Conservation (phyloP, 306 rosid genomes). For the Cicer chorassanicum region DNA sequence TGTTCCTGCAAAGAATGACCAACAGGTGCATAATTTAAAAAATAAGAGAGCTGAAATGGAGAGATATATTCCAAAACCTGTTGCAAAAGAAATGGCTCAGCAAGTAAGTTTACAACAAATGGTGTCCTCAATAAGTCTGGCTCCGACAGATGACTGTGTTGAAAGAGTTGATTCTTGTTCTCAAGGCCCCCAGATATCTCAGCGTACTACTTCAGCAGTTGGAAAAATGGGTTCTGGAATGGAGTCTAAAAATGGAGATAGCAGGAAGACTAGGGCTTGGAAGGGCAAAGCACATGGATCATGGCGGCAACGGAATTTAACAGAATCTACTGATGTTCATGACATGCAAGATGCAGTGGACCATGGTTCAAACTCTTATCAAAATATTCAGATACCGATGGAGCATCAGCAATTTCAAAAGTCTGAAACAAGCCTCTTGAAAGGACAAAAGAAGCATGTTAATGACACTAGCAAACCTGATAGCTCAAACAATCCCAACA, state of each 20-base stretch:
- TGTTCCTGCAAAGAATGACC: constrained; percentile 60
- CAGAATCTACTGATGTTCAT: constrained; percentile 53
- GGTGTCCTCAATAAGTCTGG: constrained; percentile 55
- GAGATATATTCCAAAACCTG: constrained; percentile 96
- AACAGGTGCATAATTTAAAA: constrained; percentile 68
- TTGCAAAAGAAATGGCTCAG: constrained; percentile 93
- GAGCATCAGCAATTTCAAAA: constrained; percentile 51
- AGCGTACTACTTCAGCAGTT: constrained; percentile 47
- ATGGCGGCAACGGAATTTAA: constrained; percentile 69
- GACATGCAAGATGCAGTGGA: constrained; percentile 55
- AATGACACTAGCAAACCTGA: constrained; percentile 62
- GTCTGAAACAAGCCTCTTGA: constrained; percentile 49
- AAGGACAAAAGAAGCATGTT: constrained; percentile 54
- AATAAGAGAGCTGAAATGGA: constrained; percentile 95
- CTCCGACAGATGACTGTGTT: constrained; percentile 50
- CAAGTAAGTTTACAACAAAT: constrained; percentile 69
- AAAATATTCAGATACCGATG: constrained; percentile 47
- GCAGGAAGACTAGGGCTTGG: constrained; percentile 58
- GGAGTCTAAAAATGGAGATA: constrained; percentile 66
- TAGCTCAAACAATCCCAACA: constrained; percentile 54
- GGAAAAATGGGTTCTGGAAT: constrained; percentile 56
- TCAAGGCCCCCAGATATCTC: constrained; percentile 50
- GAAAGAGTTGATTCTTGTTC: constrained; percentile 56
- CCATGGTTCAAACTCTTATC: constrained; percentile 49
- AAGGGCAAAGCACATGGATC: constrained; percentile 73